Conservation (phyloP, 164 flowering plant species). For the Protea cynaroides region DNA sequence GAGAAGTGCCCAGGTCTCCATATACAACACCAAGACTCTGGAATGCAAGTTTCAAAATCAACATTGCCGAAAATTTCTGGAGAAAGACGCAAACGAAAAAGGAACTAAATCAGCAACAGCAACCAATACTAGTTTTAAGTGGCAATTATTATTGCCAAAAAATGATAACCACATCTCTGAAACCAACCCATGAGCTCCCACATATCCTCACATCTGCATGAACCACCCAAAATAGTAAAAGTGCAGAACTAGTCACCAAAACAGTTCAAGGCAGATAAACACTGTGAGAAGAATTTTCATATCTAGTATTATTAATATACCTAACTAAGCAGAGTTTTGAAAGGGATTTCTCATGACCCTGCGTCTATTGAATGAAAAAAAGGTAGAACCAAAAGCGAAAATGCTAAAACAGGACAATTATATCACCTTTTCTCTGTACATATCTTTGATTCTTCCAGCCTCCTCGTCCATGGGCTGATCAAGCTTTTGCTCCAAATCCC, state of each 20-base stretch:
- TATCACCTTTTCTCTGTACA: constrained; percentile 72
- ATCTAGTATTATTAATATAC: too few species aligned
- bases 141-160: background rate
- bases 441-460: constrained; percentile 72
- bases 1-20: constrained; percentile 98
- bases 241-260: too few species aligned
- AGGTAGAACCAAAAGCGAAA: too few species aligned
- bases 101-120: constrained; percentile 4
- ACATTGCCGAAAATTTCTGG: constrained; percentile 72
- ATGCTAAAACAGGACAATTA: too few species aligned
- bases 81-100: constrained; percentile 3
- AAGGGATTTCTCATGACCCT: too few species aligned
- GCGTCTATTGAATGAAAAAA: too few species aligned
- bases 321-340: too few species aligned
- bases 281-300: too few species aligned
- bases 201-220: background rate
- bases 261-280: background rate
- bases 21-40: constrained; percentile 96
- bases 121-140: too few species aligned
- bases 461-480: constrained; percentile 99
- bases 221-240: background rate
- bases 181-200: background rate
- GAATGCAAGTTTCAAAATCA: constrained; percentile 76
- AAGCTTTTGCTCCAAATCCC: constrained; percentile 94
- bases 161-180: background rate